Evolutionary conservation across 805 yeast species (phyloP).

Genomic region (Kockiozyma suomiensis): DNA sequence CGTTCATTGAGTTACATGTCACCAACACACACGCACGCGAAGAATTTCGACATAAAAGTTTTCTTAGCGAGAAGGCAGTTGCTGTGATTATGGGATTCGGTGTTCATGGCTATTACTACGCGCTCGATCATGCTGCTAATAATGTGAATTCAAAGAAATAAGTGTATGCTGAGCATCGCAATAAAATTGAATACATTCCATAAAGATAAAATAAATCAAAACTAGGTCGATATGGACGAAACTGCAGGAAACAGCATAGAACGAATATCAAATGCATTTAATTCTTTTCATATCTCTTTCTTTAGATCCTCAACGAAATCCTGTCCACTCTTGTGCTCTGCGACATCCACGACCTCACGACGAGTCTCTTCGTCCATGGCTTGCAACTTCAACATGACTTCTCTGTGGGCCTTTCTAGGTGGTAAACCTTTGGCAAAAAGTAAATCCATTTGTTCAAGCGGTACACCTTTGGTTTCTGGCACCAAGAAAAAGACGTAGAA

Average conservation of each 20-base stretch:
- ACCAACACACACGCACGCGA: slow-evolving; percentile 57
- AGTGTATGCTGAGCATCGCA: too few species aligned
- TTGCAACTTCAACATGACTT: background rate
- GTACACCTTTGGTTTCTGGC: background rate
- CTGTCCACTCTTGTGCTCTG: background rate
- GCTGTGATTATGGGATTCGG: background rate
- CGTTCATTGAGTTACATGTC: slow-evolving; percentile 54
- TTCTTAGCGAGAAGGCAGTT: slow-evolving; percentile 52
- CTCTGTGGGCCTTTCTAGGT: background rate
- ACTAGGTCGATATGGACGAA: too few species aligned
- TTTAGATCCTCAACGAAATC: background rate
- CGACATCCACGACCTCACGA: background rate
- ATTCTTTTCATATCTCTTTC: too few species aligned
- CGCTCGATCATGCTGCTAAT: too few species aligned
- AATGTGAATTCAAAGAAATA: too few species aligned
- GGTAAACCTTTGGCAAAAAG: background rate
- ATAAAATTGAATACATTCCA: too few species aligned
- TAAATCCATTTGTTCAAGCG: background rate
- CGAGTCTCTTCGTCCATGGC: background rate
- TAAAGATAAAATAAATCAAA: too few species aligned
- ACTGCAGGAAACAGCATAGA: too few species aligned
- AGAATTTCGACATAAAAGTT: slow-evolving; percentile 54
- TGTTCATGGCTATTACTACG: background rate
- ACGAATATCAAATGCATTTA: too few species aligned
- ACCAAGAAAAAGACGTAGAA: background rate